Base-by-base conservation (phyloP, 495 filamentous ascomycete species). In the Entonaema liquescens region DNA sequence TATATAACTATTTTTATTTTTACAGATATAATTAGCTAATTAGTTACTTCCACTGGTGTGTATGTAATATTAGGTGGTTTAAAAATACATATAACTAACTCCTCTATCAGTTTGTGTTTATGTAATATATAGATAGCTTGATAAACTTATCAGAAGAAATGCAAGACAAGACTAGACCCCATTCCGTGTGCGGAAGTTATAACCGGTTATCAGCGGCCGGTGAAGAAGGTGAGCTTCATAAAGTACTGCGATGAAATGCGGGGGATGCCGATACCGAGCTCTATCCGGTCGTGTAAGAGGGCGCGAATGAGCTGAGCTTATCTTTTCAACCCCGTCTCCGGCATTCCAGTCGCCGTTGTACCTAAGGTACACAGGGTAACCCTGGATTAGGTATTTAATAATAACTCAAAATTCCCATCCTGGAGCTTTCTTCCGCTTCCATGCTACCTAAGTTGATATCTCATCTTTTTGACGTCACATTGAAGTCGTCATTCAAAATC, bases 171-270 rank as follows among this genome's bases (percentile, higher is more conserved):
- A 33, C 31, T 33, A 33, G 3, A 9, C 6, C 31, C 44, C 19
- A 40, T 38, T 52, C 72, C 65, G 13, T 58, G 68, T 44, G 65
- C 52, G 72, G 72, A 74, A 76, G 65, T 61, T 67, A 49, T 65
- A 74, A 36, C 60, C 74, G 74, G 74, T 61, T 74, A 74, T 63
- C 60, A 26, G 52, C 69, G 68, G 63, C 59, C 64, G 70, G 74
- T 35, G 74, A 70, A 70, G 66, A 70, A 72, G 66, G 65, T 70
- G 53, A 60, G 63, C 55, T 58, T 5, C 31, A 50, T 33, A 6
- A 6, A 49, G 28, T 62, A 65, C 62, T 71, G 68, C 68, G 68
- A 5, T 40, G 31, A 67, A 71, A 62, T 67, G 68, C 68, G 68
- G 68, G 69, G 69, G 42, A n/a, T 28, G 4, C 9, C 31, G 28